phyloP scores from a whole-genome alignment of 768 basidiomycete genomes.

The Auriscalpium vulgare region DNA sequence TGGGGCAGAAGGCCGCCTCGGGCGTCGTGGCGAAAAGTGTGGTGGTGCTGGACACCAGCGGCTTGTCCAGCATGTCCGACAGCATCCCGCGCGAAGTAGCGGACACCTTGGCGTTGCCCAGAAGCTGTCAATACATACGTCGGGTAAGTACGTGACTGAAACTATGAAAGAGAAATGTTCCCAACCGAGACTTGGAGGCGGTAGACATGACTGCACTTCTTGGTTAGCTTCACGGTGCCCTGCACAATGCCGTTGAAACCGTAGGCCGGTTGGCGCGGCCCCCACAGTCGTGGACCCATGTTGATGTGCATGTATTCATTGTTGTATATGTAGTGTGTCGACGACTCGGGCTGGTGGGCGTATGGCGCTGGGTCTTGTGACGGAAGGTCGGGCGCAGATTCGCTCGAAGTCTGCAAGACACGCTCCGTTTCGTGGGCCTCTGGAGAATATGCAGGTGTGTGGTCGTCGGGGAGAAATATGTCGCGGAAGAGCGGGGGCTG shows the following conservation, averaged over 20 bases:
- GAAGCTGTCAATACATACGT: conserved; percentile 22
- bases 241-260: conserved; percentile 34
- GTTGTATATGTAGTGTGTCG: conserved; percentile 20
- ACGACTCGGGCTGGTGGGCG: background rate
- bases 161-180: background rate
- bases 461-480: no score
- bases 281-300: conserved; percentile 33
- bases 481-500: no score
- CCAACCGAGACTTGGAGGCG: conserved; percentile 31
- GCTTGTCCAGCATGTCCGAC: conserved; percentile 1
- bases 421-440: background rate
- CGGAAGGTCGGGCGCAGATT: background rate
- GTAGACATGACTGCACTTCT: conserved; percentile 27
- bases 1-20: conserved; percentile 8
- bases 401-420: background rate
- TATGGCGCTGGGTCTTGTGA: no score
- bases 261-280: conserved; percentile 32
- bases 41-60: background rate
- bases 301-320: conserved; percentile 33
- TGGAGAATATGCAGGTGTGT: background rate
- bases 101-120: conserved; percentile 28
- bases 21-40: conserved; percentile 4
- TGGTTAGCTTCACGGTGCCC: conserved; percentile 29
- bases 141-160: background rate
- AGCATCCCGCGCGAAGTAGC: conserved; percentile 23